Base-by-base conservation (phyloP, 2,329 filamentous ascomycete genomes). In the Clarireedia paspali region DNA sequence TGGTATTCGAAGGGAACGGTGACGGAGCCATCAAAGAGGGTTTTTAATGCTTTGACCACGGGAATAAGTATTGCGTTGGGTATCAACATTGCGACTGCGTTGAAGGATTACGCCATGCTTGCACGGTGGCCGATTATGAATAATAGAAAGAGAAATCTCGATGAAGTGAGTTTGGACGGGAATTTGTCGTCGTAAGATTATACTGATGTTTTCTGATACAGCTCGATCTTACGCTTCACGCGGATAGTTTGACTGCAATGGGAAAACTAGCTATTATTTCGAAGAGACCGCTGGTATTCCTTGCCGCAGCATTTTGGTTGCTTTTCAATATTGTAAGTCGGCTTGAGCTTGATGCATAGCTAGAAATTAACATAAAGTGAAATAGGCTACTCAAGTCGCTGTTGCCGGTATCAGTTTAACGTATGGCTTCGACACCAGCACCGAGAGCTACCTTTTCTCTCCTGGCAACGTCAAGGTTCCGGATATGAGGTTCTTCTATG, bases 41-140 rank as follows among this genome's bases (percentile, higher is more conserved):
- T 70, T 49, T 77, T 73, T 60, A 77, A 77, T 54, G 66, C 72
- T 0, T 59, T 75, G n/a, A 72, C 76, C 20, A 74, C 74, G 0
- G 74, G 70, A 0, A 65, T 77, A 5, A 72, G 72, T 47, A 75
- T 77, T 34, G 61, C 66, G 0, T 63, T 77, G 17, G 72, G 73
- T 55, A 60, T 77, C 49, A 72, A 73, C 48, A 70, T 76, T 44
- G 70, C 72, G 2, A 73, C 68, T 59, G 70, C 70, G 6, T 67
- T 78, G 23, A 75, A 75, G 56, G 70, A 69, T 27, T 73, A 76
- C 69, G 71, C 74, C 3, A 63, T 68, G 14, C 73, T 75, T 57
- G 64, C 75, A 58, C 67, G 75, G n/a, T 77, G 75, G 74, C 75
- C 73, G 66, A 70, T 77, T 27, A 61, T 78, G 44, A 71, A 69